Evolutionary conservation across 2,329 filamentous ascomycete species (phyloP), one percentile per base, ranked within the genome.

Genomic region (Meredithiella fracta): DNA sequence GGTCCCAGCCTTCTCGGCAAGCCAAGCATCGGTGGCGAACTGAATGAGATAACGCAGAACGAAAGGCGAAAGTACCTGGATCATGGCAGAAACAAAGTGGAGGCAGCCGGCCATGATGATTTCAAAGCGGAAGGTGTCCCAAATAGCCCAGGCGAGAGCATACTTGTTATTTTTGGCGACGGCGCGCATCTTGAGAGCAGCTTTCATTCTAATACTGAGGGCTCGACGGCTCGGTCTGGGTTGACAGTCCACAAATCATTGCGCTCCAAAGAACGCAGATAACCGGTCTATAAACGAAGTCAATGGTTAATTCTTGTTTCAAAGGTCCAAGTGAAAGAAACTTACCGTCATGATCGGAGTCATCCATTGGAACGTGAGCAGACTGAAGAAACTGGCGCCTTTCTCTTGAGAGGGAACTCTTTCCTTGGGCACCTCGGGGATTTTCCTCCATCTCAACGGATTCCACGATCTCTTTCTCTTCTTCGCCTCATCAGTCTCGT

Each of bases 161-260:
- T 20, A 40, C 6, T 38, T 47, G 1, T 89, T 85, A 60, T 85
- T 75, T 64, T 84, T 83, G 55, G 83, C 78, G 55, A 86, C 85
- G 25, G 76, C 73, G n/a, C 86, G 77, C 60, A 73, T 77, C 59
- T 83, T 72, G 65, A 96, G 90, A 0, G 84, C 78, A 4, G 71
- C 73, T 59, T 82, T 76, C 49, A 94, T 70, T 61, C 75, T 83
- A 6, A 70, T 67, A 6, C 85, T 81, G 67, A 95, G 72, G 80
- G 71, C 60, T 86, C 80, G 47, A 87, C 81, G 15, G 80, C 77
- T 59, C 92, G 77, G 59, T 85, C 72, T 0, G 90, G 90, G 60
- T 96, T 96, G 62, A 97, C 85, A 1, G 75, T 71, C 84, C 89
- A 97, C 57, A 98, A 80, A 66, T 98, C 92, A 61, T 85, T 86